A percentile compares a stretch with the other conserved stretches of the same genome.
phyloP scores from a whole-genome alignment of 352 stramenopile species.

The Pythium utonaiense region DNA sequence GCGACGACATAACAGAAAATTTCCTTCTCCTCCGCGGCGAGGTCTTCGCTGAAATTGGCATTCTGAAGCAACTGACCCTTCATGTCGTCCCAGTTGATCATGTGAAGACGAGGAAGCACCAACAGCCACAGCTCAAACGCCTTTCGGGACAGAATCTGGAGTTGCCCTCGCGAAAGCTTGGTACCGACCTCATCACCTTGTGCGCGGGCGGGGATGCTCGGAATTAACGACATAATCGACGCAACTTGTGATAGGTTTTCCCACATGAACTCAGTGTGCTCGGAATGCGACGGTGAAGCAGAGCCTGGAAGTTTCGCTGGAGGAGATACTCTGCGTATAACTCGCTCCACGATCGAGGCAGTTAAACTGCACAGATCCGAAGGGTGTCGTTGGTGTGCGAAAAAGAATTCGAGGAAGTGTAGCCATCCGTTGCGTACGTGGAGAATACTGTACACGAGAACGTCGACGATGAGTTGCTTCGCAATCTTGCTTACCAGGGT shows the following conservation, averaged over 20 bases:
- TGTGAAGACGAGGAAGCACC: slow-evolving; percentile 45
- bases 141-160: slow-evolving; percentile 38
- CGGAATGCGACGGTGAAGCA: neutral
- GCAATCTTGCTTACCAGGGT: slow-evolving; percentile 44
- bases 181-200: slow-evolving; percentile 18
- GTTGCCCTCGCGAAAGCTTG: slow-evolving; percentile 35
- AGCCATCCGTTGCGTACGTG: slow-evolving; percentile 79
- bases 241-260: slow-evolving; percentile 80
- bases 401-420: slow-evolving; percentile 78
- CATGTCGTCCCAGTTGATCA: slow-evolving; percentile 61
- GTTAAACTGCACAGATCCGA: slow-evolving; percentile 43
- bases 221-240: slow-evolving; percentile 32
- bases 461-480: slow-evolving; percentile 62
- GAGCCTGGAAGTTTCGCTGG: slow-evolving; percentile 18
- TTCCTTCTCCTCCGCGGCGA: slow-evolving; percentile 47
- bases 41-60: slow-evolving; percentile 40
- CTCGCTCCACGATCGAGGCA: slow-evolving; percentile 39
- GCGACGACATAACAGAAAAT: slow-evolving; percentile 62
- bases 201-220: neutral
- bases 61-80: slow-evolving; percentile 44
- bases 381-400: slow-evolving; percentile 41
- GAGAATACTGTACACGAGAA: slow-evolving; percentile 67
- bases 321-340: slow-evolving; percentile 28
- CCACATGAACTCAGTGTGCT: slow-evolving; percentile 46
- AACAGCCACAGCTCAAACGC: slow-evolving; percentile 62